Base-by-base conservation (phyloP, 2,329 filamentous ascomycete species). In the Penicillium sp. region DNA sequence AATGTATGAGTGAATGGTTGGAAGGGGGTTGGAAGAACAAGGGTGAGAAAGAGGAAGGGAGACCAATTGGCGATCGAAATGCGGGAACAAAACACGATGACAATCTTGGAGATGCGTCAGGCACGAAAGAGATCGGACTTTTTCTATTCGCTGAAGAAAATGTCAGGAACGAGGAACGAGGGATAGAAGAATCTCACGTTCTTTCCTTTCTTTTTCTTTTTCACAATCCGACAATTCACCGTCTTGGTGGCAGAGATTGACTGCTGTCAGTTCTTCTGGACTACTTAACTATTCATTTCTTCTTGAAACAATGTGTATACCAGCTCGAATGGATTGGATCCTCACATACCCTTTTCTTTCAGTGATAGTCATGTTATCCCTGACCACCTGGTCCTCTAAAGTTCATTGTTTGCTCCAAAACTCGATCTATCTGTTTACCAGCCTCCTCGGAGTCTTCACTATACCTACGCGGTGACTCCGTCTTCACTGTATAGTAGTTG, bases 11-110 rank as follows among this genome's bases (percentile, higher is more conserved):
- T 30, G 18, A 31, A 4, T 19, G 43, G 52, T 34, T 43, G 47
- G 44, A 58, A 46, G 46, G 46, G 46, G 19, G 29, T 16, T 18
- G 31, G 49, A 22, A 22, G 19, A 22, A 22, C 19, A 22, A 22
- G 19, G 19, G 48, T 28, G 39, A 53, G 55, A 43, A 59, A 58
- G 52, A 54, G 56, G 50, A 49, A 53, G 52, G 52, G 43, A 16
- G 27, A 37, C 53, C 50, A 54, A 52, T 60, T 46, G 47, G 45
- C 35, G 52, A 56, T 44, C 41, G 48, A 45, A 47, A 44, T 36
- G 25, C 45, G 38, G 45, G 45, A 48, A 41, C 30, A 38, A 19
- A 29, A 38, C 16, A 41, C 22, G 31, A 16, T 36, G 25, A 28
- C 13, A 18, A 45, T 37, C 35, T 41, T 49, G 47, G 47, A 50